A percentile compares a stretch with the other conserved stretches of the same genome.
These are phyloP conservation scores for Pinus taeda DNA, from an alignment of 75 land plant genomes.

Conservation along the genomic window DNA sequence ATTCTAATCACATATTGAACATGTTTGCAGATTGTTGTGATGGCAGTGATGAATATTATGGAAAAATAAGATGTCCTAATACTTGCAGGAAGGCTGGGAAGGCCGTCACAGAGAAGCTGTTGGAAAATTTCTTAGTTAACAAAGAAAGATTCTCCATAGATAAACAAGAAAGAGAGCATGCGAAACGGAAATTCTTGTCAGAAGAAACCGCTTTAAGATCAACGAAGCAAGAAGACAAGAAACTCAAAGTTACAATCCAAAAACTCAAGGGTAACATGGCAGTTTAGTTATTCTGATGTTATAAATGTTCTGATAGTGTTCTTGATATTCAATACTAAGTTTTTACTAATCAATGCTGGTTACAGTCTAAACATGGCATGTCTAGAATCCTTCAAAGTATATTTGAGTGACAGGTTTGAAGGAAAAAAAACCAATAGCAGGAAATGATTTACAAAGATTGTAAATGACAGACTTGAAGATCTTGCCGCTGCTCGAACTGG, in stretches of 20 bases:
- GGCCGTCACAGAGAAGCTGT: constrained; percentile 18
- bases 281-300: neutral
- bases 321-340: neutral
- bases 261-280: constrained; percentile 39
- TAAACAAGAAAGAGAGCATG: constrained; percentile 22
- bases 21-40: constrained; percentile 79
- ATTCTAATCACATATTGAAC: neutral
- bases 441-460: neutral
- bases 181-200: constrained; percentile 7
- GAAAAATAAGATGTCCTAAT: constrained; percentile 50
- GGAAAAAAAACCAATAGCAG: neutral
- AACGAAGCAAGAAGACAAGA: constrained; percentile 19
- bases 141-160: constrained; percentile 20
- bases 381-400: neutral
- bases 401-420: neutral
- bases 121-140: constrained; percentile 16
- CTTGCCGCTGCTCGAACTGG: constrained; percentile 3
- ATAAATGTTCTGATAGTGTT: neutral
- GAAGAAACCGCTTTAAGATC: constrained; percentile 13
- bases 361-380: neutral
- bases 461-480: constrained; percentile 7
- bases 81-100: constrained; percentile 57
- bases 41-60: constrained; percentile 89
- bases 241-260: constrained; percentile 24
- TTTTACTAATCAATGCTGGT: neutral